phyloP scores from a whole-genome alignment of 2,329 filamentous ascomycete genomes.

The Polytolypa hystricis region DNA sequence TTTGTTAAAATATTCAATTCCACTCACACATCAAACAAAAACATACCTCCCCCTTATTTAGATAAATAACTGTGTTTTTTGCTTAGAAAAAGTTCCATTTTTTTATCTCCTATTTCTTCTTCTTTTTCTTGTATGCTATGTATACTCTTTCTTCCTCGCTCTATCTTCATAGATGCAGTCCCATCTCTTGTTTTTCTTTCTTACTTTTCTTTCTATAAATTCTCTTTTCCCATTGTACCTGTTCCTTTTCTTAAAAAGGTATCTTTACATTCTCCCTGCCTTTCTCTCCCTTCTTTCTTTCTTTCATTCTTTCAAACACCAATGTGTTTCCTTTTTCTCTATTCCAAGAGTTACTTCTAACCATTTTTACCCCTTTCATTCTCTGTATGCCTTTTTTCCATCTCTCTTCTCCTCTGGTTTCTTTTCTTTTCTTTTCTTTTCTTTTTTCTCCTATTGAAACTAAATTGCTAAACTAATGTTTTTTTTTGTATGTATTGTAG shows the following conservation, averaged over 20 bases:
- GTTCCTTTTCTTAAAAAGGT: not conserved
- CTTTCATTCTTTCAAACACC: slow-evolving; percentile 1
- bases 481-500: not conserved
- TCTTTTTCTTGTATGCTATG: slow-evolving; percentile 1
- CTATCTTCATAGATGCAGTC: not conserved
- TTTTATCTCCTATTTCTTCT: not conserved
- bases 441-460: not conserved
- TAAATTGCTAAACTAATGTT: not conserved
- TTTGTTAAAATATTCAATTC: not conserved
- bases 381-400: too few relatives aligned
- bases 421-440: slow-evolving; percentile 10
- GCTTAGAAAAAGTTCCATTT: not conserved
- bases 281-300: not conserved
- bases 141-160: slow-evolving; percentile 3
- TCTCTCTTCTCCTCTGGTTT: not conserved
- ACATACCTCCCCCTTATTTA: too few relatives aligned
- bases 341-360: not conserved
- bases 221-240: not conserved
- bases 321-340: not conserved
- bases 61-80: too few relatives aligned
- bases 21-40: not conserved
- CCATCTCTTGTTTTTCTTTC: not conserved
- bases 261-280: not conserved
- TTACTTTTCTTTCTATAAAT: not conserved
- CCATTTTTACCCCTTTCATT: not conserved